Conservation (phyloP, 805 yeast genomes). For the Scheffersomyces amazonensis region DNA sequence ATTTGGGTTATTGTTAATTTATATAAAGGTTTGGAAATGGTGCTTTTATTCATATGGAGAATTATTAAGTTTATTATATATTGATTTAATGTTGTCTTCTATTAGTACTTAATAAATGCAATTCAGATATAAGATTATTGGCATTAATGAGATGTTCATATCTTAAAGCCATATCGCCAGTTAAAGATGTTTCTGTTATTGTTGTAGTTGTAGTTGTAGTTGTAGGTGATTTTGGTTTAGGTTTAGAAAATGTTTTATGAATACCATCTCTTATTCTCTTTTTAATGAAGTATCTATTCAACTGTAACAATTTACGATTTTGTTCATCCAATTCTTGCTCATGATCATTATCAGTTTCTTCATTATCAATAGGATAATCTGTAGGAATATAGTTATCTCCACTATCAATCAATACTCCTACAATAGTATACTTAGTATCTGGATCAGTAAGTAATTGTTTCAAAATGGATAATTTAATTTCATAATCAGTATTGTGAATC, state of each 20-base stretch:
- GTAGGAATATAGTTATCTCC: conserved; percentile 32
- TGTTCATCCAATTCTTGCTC: conserved; percentile 1
- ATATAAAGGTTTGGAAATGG: conserved; percentile 31
- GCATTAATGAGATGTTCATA: conserved; percentile 22
- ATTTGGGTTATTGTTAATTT: conserved; percentile 57
- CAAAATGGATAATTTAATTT: conserved; percentile 9
- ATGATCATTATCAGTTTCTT: conserved; percentile 6
- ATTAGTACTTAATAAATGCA: conserved; percentile 12
- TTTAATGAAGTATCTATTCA: conserved; percentile 13
- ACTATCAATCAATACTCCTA: conserved; percentile 40
- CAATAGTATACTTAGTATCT: conserved; percentile 10
- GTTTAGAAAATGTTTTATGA: not conserved
- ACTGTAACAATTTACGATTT: conserved; percentile 3
- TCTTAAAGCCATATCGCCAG: no score
- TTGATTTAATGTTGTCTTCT: not conserved
- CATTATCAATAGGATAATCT: not conserved
- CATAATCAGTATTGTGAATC: conserved; percentile 14
- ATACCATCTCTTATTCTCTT: conserved; percentile 7
- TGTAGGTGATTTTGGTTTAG: not conserved
- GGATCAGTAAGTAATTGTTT: conserved; percentile 13
- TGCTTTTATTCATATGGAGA: conserved; percentile 19
- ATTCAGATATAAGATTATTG: conserved; percentile 16
- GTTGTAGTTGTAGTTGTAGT: not conserved
- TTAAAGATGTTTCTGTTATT: not conserved
- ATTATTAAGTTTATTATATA: conserved; percentile 9